Conservation (phyloP, 2,329 filamentous ascomycete species). For the Diaporthe citriasiana region DNA sequence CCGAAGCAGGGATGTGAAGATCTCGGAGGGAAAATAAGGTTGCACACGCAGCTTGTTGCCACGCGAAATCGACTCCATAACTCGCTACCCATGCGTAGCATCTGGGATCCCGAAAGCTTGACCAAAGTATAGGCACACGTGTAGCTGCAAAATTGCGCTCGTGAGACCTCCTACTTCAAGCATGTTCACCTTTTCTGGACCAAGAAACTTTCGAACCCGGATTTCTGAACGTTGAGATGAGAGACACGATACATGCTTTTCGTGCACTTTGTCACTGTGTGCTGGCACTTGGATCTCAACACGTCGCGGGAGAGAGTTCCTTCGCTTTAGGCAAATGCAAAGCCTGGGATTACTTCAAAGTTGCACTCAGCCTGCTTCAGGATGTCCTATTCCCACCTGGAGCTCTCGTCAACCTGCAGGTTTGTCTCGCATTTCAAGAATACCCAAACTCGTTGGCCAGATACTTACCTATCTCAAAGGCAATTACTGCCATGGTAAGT, state of each 20-base stretch:
- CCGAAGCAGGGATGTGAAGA: conserved; percentile 5
- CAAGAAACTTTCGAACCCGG: not conserved
- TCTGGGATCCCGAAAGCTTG: conserved; percentile 4
- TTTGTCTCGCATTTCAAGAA: not conserved
- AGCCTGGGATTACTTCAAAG: conserved; percentile 3
- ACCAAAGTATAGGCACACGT: not conserved
- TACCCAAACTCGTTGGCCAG: too few species aligned
- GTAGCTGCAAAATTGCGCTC: not conserved
- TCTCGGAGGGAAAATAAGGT: not conserved
- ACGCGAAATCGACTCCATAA: not conserved
- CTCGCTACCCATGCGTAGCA: not conserved
- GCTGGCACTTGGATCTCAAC: conserved; percentile 9
- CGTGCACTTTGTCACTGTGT: conserved; percentile 12
- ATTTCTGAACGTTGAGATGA: not conserved
- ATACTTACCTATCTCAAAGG: not conserved
- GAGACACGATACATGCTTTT: not conserved
- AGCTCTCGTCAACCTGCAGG: not conserved
- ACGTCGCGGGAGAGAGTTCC: not conserved
- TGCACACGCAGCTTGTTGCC: not conserved
- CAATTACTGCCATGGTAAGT: conserved; percentile 17
- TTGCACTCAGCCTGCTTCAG: not conserved
- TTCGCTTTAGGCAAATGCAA: not conserved
- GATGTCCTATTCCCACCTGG: not conserved
- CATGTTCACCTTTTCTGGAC: conserved; percentile 11
- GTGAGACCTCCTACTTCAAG: not conserved